These are phyloP conservation scores for Styphnolobium japonicum DNA, from an alignment of 306 rosid genomes.

Conservation along the genomic window DNA sequence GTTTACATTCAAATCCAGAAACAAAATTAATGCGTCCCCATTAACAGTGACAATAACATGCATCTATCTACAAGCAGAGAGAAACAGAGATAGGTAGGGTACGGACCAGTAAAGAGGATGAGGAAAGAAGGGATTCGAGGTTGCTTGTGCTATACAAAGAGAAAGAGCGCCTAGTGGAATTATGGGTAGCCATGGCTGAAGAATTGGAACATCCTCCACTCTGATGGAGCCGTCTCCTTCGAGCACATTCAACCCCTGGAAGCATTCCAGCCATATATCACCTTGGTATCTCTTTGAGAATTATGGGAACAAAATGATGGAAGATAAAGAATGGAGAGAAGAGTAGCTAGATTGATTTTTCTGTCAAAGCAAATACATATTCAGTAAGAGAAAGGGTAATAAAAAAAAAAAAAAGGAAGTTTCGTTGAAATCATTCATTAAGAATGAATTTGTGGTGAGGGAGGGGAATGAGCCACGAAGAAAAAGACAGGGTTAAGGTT, in stretches of 20 bases:
- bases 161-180: constrained; percentile 48
- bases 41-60: too few species aligned
- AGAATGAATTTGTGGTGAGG: too few species aligned
- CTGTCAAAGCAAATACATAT: too few species aligned
- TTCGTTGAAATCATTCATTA: too few species aligned
- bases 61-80: too few species aligned
- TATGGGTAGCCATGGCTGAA: constrained; percentile 21
- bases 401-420: too few species aligned
- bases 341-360: too few species aligned
- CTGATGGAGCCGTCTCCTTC: constrained; percentile 71
- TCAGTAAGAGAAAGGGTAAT: too few species aligned
- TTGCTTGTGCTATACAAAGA: constrained; percentile 56
- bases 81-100: neutral
- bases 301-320: neutral
- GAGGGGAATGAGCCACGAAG: constrained; percentile 53
- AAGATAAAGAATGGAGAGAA: too few species aligned
- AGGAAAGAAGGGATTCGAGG: constrained; percentile 39
- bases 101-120: constrained; percentile 45
- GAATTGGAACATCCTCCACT: constrained; percentile 38
- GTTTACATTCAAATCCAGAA: neutral
- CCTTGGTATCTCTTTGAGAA: neutral
- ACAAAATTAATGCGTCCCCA: neutral
- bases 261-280: constrained; percentile 81
- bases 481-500: neutral
- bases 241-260: constrained; percentile 93